Evolutionary conservation across 2,329 filamentous ascomycete species (phyloP), one percentile per base, ranked within the genome.

Genomic region (Aulographum hederae): DNA sequence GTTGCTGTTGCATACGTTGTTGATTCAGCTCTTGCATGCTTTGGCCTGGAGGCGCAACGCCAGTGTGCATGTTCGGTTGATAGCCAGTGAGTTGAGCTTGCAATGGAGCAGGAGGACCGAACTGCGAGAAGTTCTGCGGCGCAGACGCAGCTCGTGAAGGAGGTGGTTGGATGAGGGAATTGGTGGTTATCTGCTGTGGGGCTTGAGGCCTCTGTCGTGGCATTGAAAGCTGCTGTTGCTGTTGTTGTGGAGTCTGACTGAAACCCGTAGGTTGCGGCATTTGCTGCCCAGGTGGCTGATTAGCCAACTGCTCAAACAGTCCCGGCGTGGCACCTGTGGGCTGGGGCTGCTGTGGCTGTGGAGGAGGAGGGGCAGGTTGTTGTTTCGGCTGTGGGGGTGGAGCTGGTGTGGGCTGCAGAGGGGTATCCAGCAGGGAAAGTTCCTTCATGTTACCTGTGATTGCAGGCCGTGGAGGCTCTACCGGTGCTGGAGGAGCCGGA

Each of bases 51-150:
- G 76, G 69, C 18, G 78, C 76, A 34, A 80, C 61, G 39, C 72
- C 72, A 8, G 58, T 58, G 45, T 71, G 69, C 39, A 68, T 31
- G 16, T 56, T 20, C 50, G 51, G 39, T 43, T 50, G 48, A 33
- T 68, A 63, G 6, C 86, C 84, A 4, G 89, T 94, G 52, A 85
- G 69, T 48, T 94, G 86, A 32, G 82, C 73, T 48, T 85, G 76
- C 41, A 94, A 56, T 12, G 80, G 73, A 31, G 80, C 72, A 13
- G 35, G 52, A 13, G 77, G 69, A 5, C 68, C 67, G 50, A 91
- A 89, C 4, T 63, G 66, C 28, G 73, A 72, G 46, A 63, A 76
- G 33, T 82, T 78, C 49, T 82, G 78, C 17, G 89, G 86, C 25
- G 89, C 86, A 26, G 86, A 94, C 10, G 89, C 65, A 5, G 89